Conservation (phyloP, 305 asterid genomes). For the Nicotiana rustica region DNA sequence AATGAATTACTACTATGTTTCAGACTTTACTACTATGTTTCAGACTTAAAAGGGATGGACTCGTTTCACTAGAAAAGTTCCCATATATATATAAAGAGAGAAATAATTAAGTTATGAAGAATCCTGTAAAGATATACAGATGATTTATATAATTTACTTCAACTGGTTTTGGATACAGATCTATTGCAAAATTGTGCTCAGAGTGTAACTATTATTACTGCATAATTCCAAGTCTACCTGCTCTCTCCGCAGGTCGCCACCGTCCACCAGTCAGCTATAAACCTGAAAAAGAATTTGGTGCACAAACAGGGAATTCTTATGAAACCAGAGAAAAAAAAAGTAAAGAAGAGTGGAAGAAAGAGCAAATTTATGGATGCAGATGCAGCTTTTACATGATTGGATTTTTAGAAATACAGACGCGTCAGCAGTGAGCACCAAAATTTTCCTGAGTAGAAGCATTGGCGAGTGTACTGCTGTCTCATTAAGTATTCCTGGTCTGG, state of each 20-base stretch:
- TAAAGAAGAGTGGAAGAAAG: slow-evolving; percentile 30
- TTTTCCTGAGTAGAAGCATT: slow-evolving; percentile 91
- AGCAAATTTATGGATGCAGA: slow-evolving; percentile 4
- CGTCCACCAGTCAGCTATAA: background rate
- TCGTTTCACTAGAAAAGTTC: too few relatives aligned
- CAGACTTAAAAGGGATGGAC: too few relatives aligned
- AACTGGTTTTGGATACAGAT: slow-evolving; percentile 1
- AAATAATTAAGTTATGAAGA: background rate
- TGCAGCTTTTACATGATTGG: slow-evolving; percentile 64
- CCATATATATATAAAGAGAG: too few relatives aligned
- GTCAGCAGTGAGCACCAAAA: slow-evolving; percentile 94
- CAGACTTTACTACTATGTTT: too few relatives aligned
- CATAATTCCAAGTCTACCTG: background rate
- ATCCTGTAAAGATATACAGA: background rate
- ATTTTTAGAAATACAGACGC: slow-evolving; percentile 71
- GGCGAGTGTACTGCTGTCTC: slow-evolving; percentile 75
- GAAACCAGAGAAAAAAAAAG: background rate
- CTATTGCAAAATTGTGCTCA: background rate
- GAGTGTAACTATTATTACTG: too few relatives aligned
- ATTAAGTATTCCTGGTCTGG: slow-evolving; percentile 76
- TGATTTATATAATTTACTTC: background rate
- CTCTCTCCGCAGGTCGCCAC: background rate
- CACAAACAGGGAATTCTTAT: background rate
- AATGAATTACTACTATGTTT: too few relatives aligned
- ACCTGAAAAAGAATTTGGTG: slow-evolving; percentile 29